Base-by-base conservation (phyloP, 805 yeast species). In the Isabelozyma heimii region DNA sequence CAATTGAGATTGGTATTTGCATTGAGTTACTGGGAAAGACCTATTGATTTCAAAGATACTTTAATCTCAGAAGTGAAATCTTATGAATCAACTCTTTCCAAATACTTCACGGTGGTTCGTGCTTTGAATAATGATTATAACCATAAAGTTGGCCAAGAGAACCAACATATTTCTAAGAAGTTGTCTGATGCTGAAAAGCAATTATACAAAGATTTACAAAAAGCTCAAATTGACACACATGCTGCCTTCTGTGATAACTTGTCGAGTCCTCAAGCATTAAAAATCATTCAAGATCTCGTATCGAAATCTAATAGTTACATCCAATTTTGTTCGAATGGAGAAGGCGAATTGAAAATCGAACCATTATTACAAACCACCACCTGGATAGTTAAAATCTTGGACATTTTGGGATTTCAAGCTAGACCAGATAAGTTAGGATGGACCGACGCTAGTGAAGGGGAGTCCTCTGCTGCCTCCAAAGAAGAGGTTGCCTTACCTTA, bases 1-100 rank as follows among this genome's bases (percentile, higher is more conserved):
- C 97, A 94, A 67, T 77, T 94, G 59, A 82, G 99, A 55, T 77
- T 94, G 57, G 91, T 91, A 8, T 94, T 94, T 75, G 95, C 96
- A 0, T 77, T 89, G 56, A 89, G 88, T 48, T 90, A 85, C 59
- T 94, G 99, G 99, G 92, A 91, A 61, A 84, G 81, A 61, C 94
- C 90, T 53, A 73, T 94, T 44, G 99, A 94, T 66, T 94, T 94
- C 74, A 92, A 92, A 69, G 92, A 87, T 61, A 74, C 86, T 43
- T 73, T 94, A 48, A 69, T 90, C 48, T 71, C 76, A 47, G 97
- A 92, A 64, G 96, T 89, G 26, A 84, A 79, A 67, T 75, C 91
- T 2, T 72, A 81, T 41, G 98, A 94, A 70, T 73, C 86, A 4
- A 69, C 91, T 1, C 66, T 91, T 45, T 83, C 83, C 54, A 94